phyloP scores from a whole-genome alignment of 768 basidiomycete genomes.

The Cyclocybe aegerita region DNA sequence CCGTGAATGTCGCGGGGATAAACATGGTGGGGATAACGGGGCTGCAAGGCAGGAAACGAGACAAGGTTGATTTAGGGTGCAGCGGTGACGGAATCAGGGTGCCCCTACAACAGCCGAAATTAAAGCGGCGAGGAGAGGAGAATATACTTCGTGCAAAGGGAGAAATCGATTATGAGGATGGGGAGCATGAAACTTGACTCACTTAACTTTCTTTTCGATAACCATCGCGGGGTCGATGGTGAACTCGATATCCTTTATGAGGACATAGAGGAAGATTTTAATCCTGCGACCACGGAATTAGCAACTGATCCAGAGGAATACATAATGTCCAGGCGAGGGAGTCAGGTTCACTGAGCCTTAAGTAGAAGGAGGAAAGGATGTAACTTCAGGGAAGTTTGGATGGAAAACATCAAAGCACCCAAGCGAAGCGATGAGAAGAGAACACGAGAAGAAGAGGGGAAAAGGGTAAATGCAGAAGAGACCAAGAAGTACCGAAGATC shows the following conservation, averaged over 20 bases:
- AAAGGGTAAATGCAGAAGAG: constrained; percentile 5
- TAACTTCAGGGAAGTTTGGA: constrained; percentile 18
- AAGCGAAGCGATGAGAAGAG: background rate
- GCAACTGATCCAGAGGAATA: constrained; percentile 6
- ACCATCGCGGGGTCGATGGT: constrained; percentile 47
- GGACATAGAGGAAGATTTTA: constrained; percentile 59
- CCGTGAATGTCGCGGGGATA: no score
- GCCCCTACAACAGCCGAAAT: background rate
- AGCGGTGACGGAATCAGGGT: constrained; percentile 5
- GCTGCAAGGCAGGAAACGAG: background rate
- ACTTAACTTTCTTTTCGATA: constrained; percentile 67
- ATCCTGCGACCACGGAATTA: constrained; percentile 41
- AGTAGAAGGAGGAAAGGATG: constrained; percentile 12
- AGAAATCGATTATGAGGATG: constrained; percentile 8
- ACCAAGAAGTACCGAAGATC: constrained; percentile 10
- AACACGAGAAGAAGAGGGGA: constrained; percentile 6
- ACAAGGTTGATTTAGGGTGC: background rate
- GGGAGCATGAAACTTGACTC: constrained; percentile 25
- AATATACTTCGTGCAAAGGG: constrained; percentile 1
- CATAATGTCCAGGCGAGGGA: constrained; percentile 1
- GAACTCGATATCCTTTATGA: constrained; percentile 58
- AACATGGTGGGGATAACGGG: background rate
- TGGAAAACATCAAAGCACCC: constrained; percentile 22
- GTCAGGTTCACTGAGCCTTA: background rate
- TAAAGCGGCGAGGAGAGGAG: constrained; percentile 14